Conservation (phyloP, 495 filamentous ascomycete genomes). For the Achaetomiella virescens region DNA sequence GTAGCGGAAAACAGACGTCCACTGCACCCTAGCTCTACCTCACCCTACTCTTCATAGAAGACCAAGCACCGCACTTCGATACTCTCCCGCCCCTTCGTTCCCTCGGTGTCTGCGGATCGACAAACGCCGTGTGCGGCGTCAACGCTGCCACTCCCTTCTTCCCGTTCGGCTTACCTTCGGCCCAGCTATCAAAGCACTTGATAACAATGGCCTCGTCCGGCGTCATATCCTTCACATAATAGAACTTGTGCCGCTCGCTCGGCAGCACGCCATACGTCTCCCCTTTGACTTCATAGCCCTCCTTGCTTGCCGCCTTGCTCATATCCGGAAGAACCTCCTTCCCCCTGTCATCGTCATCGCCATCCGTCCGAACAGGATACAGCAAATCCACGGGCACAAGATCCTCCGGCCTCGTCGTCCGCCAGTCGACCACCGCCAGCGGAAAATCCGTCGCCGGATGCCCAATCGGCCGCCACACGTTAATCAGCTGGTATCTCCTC, state of each 20-base stretch:
- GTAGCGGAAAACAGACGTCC: too few species aligned
- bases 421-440: constrained; percentile 65
- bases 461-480: constrained; percentile 80
- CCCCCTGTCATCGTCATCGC: constrained; percentile 31
- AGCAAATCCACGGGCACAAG: constrained; percentile 67
- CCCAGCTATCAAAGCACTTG: constrained; percentile 75
- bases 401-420: constrained; percentile 51
- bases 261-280: constrained; percentile 65
- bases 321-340: constrained; percentile 31
- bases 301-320: constrained; percentile 19
- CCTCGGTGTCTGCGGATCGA: constrained; percentile 61
- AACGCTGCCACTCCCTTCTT: constrained; percentile 48
- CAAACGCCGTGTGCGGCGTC: constrained; percentile 81
- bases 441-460: constrained; percentile 62
- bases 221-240: constrained; percentile 76
- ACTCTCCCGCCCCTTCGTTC: constrained; percentile 63
- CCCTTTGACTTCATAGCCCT: constrained; percentile 45
- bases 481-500: constrained; percentile 69
- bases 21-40: too few species aligned
- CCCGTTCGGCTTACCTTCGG: constrained; percentile 43
- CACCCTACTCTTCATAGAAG: constrained; percentile 46
- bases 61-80: constrained; percentile 85
- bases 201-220: constrained; percentile 70
- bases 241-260: constrained; percentile 57
- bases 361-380: constrained; percentile 69